Base-by-base conservation (phyloP, 2,329 filamentous ascomycete genomes). In the Pleoardoris graminearum region DNA sequence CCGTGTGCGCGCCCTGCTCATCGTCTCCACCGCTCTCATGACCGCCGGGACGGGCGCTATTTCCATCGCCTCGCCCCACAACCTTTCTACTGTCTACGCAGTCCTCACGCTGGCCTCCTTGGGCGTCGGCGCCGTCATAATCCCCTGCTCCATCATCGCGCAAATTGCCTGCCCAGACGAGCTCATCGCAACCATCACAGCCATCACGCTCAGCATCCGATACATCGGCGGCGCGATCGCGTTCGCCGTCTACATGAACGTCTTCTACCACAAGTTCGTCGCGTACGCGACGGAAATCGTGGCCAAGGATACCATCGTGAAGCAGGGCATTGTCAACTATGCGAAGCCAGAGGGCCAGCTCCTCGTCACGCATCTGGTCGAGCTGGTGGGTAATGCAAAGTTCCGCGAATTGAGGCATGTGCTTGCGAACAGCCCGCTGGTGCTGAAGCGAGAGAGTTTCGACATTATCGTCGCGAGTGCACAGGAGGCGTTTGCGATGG, bases 181-280 rank as follows among this genome's bases (percentile, higher is more conserved):
- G 49, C 77, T 89, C 5, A 89, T 90, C 57, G 86, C 85, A 7
- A 89, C 86, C 2, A 79, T 88, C 39, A 82, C 85, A 1, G 85
- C 87, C 5, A 75, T 90, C 19, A 88, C 86, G 0, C 80, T 89
- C 32, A 81, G 85, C n/a, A 83, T 89, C 58, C 85, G 87, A 32
- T 84, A 87, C 49, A 79, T 89, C 30, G 86, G 87, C 41, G 86
- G 86, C 25, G 80, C 82, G 11, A 81, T 89, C 53, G 86, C 84
- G 29, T 87, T 85, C 66, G 79, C 80, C n/a, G 63, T 77, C 3
- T 78, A 75, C 59, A 71, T 68, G 37, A 73, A 73, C 52, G 57
- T 74, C 16, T 25, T 41, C 22, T 41, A 41, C 38, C 38, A 41
- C 38, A 41, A 41, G 14, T 29, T 65, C 50, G 63, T 56, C 12